A percentile compares a stretch with the other conserved stretches of the same genome.
These are phyloP conservation scores for Batrachochytrium dendrobatidis DNA, from an alignment of 371 early-diverging fungal genomes.

Conservation along the genomic window DNA sequence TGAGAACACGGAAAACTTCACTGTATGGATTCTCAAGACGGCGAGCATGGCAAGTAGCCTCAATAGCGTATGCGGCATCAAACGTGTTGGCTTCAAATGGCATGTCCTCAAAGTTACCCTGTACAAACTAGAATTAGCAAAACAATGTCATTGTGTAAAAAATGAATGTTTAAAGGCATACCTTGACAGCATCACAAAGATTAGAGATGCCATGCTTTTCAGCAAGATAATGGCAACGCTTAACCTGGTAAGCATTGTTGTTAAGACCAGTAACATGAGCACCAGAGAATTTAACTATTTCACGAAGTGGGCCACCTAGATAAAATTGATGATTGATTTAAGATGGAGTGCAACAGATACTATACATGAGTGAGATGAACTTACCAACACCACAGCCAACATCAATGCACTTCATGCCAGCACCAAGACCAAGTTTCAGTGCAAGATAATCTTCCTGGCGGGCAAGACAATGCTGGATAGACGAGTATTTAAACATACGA, in stretches of 20 bases:
- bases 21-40: slow-evolving; percentile 75
- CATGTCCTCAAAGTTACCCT: slow-evolving; percentile 90
- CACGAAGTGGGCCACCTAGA: slow-evolving; percentile 80
- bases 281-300: slow-evolving; percentile 81
- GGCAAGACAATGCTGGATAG: slow-evolving; percentile 72
- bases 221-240: slow-evolving; percentile 69
- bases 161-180: no score
- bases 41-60: slow-evolving; percentile 75
- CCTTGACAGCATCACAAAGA: slow-evolving; percentile 31
- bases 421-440: slow-evolving; percentile 58
- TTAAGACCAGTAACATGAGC: slow-evolving; percentile 86
- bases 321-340: slow-evolving; percentile 5
- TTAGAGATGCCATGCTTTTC: slow-evolving; percentile 48
- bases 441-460: slow-evolving; percentile 89
- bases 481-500: slow-evolving; percentile 66
- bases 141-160: slow-evolving; percentile 39
- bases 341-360: no score
- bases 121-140: slow-evolving; percentile 22
- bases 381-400: slow-evolving; percentile 84
- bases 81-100: slow-evolving; percentile 72
- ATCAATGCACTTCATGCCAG: slow-evolving; percentile 60
- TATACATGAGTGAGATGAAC: slow-evolving; percentile 7
- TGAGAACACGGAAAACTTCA: slow-evolving; percentile 81
- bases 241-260: slow-evolving; percentile 91
- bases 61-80: slow-evolving; percentile 86